These are phyloP conservation scores for Cystoisospora suis DNA, from an alignment of 169 alveolate species.

Conservation along the genomic window DNA sequence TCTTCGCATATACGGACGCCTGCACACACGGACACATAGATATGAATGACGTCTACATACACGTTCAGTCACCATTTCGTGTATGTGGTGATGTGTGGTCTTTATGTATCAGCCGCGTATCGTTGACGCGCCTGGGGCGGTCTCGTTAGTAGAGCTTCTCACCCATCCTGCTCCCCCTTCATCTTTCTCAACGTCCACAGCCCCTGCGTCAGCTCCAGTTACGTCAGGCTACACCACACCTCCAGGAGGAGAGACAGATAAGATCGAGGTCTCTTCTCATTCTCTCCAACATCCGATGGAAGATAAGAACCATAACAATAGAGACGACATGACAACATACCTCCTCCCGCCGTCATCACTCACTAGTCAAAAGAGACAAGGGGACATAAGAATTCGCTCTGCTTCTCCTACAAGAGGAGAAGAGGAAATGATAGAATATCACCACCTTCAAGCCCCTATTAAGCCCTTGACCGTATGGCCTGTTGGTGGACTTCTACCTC, in stretches of 20 bases:
- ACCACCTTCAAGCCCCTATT: background rate
- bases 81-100: background rate
- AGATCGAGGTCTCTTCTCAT: too few species aligned
- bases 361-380: too few species aligned
- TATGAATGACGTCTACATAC: too few species aligned
- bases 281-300: too few species aligned
- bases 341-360: too few species aligned
- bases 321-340: too few species aligned
- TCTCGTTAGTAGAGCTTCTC: constrained; percentile 8
- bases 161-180: background rate
- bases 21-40: background rate
- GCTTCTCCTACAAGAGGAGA: background rate
- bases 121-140: constrained; percentile 22
- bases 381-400: too few species aligned
- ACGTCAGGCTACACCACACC: background rate
- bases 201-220: background rate
- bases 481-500: background rate
- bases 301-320: too few species aligned
- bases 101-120: constrained; percentile 3
- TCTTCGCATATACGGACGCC: too few species aligned
- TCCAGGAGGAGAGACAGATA: background rate
- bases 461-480: background rate
- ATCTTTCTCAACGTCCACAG: background rate
- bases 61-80: background rate
- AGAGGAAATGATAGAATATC: background rate